Conservation (phyloP, 1,284 basidiomycete species). For the Marasmius sp. region DNA sequence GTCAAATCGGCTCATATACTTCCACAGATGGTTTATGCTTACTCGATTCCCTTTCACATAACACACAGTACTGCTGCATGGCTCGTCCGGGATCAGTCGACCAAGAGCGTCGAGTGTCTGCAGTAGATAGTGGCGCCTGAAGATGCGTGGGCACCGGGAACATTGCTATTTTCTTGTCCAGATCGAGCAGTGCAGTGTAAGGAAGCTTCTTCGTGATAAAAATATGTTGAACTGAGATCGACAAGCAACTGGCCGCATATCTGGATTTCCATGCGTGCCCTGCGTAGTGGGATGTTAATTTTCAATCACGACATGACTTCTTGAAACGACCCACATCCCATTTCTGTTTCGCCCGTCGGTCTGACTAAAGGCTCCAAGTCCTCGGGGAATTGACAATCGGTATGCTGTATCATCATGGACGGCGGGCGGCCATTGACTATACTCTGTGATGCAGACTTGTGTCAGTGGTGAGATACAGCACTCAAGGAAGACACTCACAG, state of each 20-base stretch:
- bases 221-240: constrained; percentile 40
- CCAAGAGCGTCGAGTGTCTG: constrained; percentile 36
- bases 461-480: not conserved
- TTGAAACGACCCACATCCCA: constrained; percentile 40
- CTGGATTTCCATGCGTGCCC: constrained; percentile 49
- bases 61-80: constrained; percentile 44
- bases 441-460: constrained; percentile 29
- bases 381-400: constrained; percentile 52
- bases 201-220: constrained; percentile 37
- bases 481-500: constrained; percentile 31
- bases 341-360: constrained; percentile 33
- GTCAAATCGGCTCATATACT: not conserved
- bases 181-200: constrained; percentile 40
- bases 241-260: constrained; percentile 45
- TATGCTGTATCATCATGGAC: constrained; percentile 41
- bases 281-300: constrained; percentile 19
- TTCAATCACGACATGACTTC: not conserved
- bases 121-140: constrained; percentile 32
- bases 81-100: constrained; percentile 36
- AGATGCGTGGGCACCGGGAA: constrained; percentile 44
- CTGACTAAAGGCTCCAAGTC: constrained; percentile 34
- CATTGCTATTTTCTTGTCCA: constrained; percentile 47
- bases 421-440: constrained; percentile 49
- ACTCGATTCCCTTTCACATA: constrained; percentile 46
- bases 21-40: constrained; percentile 20